These are phyloP conservation scores for Xylaria sp. DNA, from an alignment of 2,329 filamentous ascomycete species.

Conservation along the genomic window DNA sequence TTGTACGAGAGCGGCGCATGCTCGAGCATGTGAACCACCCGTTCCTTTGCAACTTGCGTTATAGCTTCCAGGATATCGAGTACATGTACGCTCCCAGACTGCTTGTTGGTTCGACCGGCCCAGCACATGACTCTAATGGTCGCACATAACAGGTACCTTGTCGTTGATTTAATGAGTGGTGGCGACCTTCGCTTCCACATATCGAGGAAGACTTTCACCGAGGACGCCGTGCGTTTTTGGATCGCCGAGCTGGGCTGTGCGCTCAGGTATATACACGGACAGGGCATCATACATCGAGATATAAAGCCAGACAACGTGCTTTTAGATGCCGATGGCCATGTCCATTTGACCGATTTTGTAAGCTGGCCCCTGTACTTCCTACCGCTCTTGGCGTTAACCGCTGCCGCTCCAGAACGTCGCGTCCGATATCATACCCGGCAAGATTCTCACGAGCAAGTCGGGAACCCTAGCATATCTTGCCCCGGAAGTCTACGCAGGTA, in stretches of 20 bases:
- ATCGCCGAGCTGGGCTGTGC: constrained; percentile 93
- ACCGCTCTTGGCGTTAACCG: constrained; percentile 39
- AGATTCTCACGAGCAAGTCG: constrained; percentile 89
- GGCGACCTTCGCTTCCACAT: constrained; percentile 98
- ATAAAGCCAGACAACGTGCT: constrained; percentile 92
- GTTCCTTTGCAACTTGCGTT: constrained; percentile 96
- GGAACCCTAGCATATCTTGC: constrained; percentile 94
- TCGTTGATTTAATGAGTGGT: constrained; percentile 97
- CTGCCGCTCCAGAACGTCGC: constrained; percentile 80
- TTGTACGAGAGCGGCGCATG: constrained; percentile 96
- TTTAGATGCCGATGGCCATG: constrained; percentile 86
- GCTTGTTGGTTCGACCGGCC: not conserved
- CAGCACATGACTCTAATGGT: constrained; percentile 22
- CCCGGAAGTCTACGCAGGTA: constrained; percentile 90
- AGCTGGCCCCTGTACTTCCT: constrained; percentile 38
- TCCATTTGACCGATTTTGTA: constrained; percentile 97
- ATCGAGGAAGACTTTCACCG: constrained; percentile 95
- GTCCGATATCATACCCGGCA: constrained; percentile 84
- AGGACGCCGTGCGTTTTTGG: constrained; percentile 97
- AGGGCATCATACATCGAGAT: constrained; percentile 88
- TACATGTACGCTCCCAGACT: constrained; percentile 76
- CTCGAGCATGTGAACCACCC: constrained; percentile 97
- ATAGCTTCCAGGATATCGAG: constrained; percentile 98
- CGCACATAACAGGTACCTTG: constrained; percentile 87
- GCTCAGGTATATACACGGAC: constrained; percentile 80